phyloP scores from a whole-genome alignment of 1,284 basidiomycete genomes.

The Rhodotorula mucilaginosa region DNA sequence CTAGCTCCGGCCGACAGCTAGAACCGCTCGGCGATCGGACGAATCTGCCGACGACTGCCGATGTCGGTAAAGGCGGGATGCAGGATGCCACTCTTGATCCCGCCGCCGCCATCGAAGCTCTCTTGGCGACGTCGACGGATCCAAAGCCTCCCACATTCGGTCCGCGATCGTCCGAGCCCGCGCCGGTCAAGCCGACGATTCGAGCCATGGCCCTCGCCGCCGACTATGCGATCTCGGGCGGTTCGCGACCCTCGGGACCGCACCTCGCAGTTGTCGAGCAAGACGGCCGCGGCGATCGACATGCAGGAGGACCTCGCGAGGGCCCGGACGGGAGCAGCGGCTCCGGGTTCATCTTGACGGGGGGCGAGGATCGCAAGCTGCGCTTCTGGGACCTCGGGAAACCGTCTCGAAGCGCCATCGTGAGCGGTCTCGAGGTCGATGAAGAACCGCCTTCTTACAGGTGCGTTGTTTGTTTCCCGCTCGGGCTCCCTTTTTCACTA shows the following conservation, averaged over 20 bases:
- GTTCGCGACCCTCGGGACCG: conserved; percentile 9
- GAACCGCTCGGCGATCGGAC: conserved; percentile 6
- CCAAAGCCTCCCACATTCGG: background rate
- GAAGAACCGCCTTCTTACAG: conserved; percentile 66
- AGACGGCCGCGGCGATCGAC: background rate
- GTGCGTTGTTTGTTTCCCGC: conserved; percentile 51
- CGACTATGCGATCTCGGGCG: conserved; percentile 25
- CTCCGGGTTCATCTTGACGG: conserved; percentile 70
- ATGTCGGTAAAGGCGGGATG: conserved; percentile 34
- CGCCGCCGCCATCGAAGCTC: conserved; percentile 63
- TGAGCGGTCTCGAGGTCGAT: conserved; percentile 69
- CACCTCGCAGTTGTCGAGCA: conserved; percentile 11
- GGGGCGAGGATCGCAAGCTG: conserved; percentile 75
- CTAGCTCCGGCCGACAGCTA: background rate
- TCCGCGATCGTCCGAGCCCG: background rate
- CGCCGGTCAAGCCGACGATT: conserved; percentile 4
- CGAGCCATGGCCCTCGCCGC: conserved; percentile 29
- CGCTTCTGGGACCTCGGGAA: conserved; percentile 73
- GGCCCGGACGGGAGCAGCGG: conserved; percentile 33
- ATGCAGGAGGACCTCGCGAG: background rate
- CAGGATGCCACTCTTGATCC: conserved; percentile 62
- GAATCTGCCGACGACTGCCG: conserved; percentile 8
- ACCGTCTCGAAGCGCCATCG: conserved; percentile 66
- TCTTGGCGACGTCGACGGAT: conserved; percentile 49
- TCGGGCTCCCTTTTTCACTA: background rate